These are phyloP conservation scores for Ophiostoma australiae DNA, from an alignment of 2,329 filamentous ascomycete genomes.

Conservation along the genomic window DNA sequence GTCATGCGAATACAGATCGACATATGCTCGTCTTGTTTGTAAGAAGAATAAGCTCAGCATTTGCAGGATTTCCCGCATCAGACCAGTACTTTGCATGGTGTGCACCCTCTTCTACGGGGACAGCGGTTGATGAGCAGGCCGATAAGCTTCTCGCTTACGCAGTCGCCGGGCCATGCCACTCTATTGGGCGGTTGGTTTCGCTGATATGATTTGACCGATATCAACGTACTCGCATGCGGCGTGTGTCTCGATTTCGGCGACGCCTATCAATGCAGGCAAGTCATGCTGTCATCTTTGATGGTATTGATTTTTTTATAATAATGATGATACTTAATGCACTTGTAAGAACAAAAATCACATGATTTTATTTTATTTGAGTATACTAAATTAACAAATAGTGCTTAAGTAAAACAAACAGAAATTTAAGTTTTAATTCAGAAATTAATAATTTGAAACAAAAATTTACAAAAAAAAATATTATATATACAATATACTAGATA, in stretches of 20 bases:
- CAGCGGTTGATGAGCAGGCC: not conserved
- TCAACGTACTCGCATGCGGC: not conserved
- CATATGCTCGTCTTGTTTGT: not conserved
- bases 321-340: too few species aligned
- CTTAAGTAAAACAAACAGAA: too few species aligned
- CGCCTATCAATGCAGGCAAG: not conserved
- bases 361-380: too few species aligned
- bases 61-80: not conserved
- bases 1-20: not conserved
- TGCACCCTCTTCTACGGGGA: not conserved
- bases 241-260: not conserved
- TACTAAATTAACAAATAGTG: too few species aligned
- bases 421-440: too few species aligned
- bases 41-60: not conserved
- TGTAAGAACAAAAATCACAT: too few species aligned
- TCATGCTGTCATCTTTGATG: not conserved
- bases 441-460: too few species aligned
- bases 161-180: not conserved
- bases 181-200: not conserved
- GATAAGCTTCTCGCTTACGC: constrained; percentile 1
- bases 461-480: too few species aligned
- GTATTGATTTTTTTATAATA: too few species aligned
- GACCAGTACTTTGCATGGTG: not conserved
- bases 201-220: not conserved
- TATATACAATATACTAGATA: too few species aligned